Percentiles rank a stretch among this genome's conserved stretches.
Conservation (phyloP, 75 land plant species). For the Isoetes taiwanensis region DNA sequence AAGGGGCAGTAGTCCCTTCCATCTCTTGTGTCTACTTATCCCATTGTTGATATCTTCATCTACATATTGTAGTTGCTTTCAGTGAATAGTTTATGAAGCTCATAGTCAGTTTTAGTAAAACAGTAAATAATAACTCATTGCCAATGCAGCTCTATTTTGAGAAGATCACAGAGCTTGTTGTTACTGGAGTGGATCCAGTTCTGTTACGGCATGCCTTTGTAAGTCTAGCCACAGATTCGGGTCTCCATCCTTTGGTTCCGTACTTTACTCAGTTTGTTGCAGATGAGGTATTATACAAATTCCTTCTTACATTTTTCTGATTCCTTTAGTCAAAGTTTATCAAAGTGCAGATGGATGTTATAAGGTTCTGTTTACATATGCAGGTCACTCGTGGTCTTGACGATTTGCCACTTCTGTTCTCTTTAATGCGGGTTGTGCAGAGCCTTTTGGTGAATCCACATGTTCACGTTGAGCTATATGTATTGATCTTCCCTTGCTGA, state of each 20-base stretch:
- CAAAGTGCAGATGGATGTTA: background rate
- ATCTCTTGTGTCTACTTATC: too few relatives aligned
- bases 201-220: constrained; percentile 52
- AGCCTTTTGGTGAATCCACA: constrained; percentile 76
- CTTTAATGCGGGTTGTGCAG: constrained; percentile 65
- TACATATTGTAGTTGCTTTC: too few relatives aligned
- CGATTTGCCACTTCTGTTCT: constrained; percentile 56
- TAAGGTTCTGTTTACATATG: background rate
- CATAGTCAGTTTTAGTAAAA: too few relatives aligned
- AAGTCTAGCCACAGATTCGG: constrained; percentile 85
- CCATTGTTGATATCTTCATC: too few relatives aligned
- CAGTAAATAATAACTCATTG: too few relatives aligned
- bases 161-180: constrained; percentile 60
- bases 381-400: constrained; percentile 67
- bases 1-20: too few relatives aligned
- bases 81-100: too few relatives aligned
- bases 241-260: constrained; percentile 90
- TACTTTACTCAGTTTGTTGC: constrained; percentile 80
- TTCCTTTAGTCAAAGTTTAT: background rate
- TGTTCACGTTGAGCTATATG: constrained; percentile 87
- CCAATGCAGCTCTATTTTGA: constrained; percentile 79
- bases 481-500: constrained; percentile 12
- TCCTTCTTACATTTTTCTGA: background rate
- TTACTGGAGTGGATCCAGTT: constrained; percentile 33
- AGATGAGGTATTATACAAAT: constrained; percentile 66